phyloP scores from a whole-genome alignment of 768 basidiomycete genomes.

The Tephrocybe sp. region DNA sequence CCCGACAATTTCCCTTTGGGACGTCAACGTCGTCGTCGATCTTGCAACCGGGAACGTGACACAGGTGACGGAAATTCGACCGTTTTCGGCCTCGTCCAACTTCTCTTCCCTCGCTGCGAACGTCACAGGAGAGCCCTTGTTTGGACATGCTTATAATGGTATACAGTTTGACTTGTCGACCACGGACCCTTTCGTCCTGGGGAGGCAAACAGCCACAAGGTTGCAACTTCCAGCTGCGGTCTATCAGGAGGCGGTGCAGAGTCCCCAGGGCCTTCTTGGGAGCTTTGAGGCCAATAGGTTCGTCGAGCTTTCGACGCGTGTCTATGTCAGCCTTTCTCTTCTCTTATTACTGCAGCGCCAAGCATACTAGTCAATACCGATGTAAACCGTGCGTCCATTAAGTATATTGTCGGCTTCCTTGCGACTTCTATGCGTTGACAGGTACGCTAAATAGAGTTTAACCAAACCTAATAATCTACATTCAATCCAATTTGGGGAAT shows the following conservation, averaged over 20 bases:
- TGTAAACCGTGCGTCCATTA: too few relatives aligned
- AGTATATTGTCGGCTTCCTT: background rate
- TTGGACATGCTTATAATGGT: constrained; percentile 52
- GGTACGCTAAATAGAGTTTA: too few relatives aligned
- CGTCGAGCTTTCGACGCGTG: constrained; percentile 32
- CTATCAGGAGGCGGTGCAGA: constrained; percentile 42
- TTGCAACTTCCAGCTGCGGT: constrained; percentile 52
- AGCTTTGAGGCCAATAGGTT: constrained; percentile 38
- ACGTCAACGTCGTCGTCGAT: constrained; percentile 44
- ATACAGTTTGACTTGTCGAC: constrained; percentile 44
- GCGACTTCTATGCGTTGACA: background rate
- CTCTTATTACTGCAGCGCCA: too few relatives aligned
- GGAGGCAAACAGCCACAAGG: constrained; percentile 40
- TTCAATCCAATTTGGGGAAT: constrained; percentile 13
- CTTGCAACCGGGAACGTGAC: constrained; percentile 42
- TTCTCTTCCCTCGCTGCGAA: constrained; percentile 41
- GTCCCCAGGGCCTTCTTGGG: constrained; percentile 32
- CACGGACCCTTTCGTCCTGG: constrained; percentile 38
- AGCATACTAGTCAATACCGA: too few relatives aligned
- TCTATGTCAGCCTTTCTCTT: constrained; percentile 58
- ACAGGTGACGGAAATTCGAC: constrained; percentile 36
- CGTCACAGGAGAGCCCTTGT: constrained; percentile 42
- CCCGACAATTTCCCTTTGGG: constrained; percentile 41
- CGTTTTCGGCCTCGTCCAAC: constrained; percentile 35
- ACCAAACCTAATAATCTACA: too few relatives aligned